These are phyloP conservation scores for Rutstroemia sydowiana DNA, from an alignment of 2,329 filamentous ascomycete genomes.

Conservation along the genomic window DNA sequence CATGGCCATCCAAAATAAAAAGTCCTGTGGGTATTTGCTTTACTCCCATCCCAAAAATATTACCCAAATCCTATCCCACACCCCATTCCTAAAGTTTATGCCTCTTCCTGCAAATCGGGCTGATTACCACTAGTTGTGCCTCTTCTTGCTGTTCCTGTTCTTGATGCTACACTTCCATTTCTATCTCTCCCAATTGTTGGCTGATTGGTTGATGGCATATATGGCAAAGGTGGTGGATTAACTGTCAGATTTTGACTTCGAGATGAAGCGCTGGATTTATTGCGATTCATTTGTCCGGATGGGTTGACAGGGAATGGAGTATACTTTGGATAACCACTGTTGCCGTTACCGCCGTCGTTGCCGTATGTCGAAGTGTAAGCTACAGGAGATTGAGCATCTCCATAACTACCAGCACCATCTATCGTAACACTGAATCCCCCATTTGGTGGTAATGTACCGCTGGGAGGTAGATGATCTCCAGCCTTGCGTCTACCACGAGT, in stretches of 20 bases:
- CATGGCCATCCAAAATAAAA: background rate
- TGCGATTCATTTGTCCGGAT: conserved; percentile 1
- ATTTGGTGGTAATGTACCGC: background rate
- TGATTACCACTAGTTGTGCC: background rate
- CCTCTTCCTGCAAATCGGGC: background rate
- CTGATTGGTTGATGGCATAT: background rate
- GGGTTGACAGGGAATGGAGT: conserved; percentile 1
- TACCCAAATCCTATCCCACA: background rate
- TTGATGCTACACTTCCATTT: background rate
- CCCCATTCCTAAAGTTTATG: background rate
- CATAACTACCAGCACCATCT: background rate
- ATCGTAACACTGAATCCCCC: conserved; percentile 8
- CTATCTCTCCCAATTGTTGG: too few species aligned
- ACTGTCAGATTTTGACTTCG: conserved; percentile 1
- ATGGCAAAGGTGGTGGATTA: background rate
- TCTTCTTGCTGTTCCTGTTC: background rate
- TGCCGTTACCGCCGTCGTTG: too few species aligned
- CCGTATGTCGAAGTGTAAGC: conserved; percentile 1
- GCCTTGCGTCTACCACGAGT: conserved; percentile 25
- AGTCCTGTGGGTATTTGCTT: background rate
- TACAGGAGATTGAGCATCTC: background rate
- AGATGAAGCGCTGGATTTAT: background rate
- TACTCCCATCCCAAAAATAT: background rate
- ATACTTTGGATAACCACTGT: conserved; percentile 4
- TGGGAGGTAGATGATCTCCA: conserved; percentile 20